Evolutionary conservation across 2,329 filamentous ascomycete genomes (phyloP).

Genomic region (Colletotrichum eleusines): DNA sequence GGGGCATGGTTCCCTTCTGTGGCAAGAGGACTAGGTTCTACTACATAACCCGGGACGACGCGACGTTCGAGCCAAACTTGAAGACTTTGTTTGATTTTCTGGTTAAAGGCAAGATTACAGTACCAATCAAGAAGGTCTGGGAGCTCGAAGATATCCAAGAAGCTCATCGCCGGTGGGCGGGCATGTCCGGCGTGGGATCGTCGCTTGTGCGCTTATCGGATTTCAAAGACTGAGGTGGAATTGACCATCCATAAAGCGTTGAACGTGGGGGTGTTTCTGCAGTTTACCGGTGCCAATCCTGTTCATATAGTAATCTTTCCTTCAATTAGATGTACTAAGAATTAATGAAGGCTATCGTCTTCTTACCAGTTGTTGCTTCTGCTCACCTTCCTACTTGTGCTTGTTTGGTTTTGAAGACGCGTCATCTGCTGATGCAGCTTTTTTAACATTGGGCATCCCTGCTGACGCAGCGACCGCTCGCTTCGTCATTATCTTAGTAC

Average conservation of each 20-base stretch:
- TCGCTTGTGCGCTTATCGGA: constrained; percentile 49
- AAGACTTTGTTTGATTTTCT: constrained; percentile 49
- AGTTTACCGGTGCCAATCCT: neutral
- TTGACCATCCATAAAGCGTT: neutral
- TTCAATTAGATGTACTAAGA: neutral
- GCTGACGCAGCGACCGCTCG: constrained; percentile 24
- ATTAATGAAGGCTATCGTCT: neutral
- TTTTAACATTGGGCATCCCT: constrained; percentile 1
- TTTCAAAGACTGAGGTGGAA: neutral
- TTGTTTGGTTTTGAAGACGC: neutral
- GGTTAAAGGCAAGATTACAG: constrained; percentile 48
- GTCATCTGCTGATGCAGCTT: neutral
- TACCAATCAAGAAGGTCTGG: constrained; percentile 56
- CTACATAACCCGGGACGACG: constrained; percentile 51
- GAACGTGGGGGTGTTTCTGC: neutral
- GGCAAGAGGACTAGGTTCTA: constrained; percentile 52
- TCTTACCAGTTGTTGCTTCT: neutral
- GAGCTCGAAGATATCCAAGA: constrained; percentile 55
- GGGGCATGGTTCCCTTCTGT: constrained; percentile 36
- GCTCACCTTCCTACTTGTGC: constrained; percentile 19
- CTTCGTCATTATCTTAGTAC: neutral
- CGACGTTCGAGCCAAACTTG: constrained; percentile 50
- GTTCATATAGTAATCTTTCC: neutral
- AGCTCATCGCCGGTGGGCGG: constrained; percentile 54
- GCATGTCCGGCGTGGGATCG: constrained; percentile 52